Percentiles rank a stretch among this genome's conserved stretches.
phyloP scores from a whole-genome alignment of 345 rosid genomes.

The Raphanus raphanistrum region DNA sequence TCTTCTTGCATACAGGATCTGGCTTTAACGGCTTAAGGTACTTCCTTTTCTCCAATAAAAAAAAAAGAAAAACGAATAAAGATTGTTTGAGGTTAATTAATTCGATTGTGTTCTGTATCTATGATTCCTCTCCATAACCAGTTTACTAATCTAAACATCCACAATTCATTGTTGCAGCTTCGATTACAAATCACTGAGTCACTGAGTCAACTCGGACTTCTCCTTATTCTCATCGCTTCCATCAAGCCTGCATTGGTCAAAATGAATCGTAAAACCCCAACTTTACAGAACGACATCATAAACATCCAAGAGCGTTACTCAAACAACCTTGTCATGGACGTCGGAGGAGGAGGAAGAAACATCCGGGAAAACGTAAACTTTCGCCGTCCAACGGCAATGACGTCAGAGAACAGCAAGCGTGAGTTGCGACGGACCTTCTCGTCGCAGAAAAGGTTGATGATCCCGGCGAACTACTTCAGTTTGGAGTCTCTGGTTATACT shows the following conservation, averaged over 20 bases:
- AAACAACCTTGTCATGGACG: conserved; percentile 18
- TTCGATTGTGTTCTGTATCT: not conserved
- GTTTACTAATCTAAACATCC: conserved; percentile 1
- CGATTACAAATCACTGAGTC: not conserved
- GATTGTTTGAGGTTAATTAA: conserved; percentile 11
- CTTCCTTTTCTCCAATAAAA: not conserved
- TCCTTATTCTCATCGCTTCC: not conserved
- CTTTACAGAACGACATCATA: conserved; percentile 9
- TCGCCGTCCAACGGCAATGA: not conserved
- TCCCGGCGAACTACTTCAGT: conserved; percentile 53
- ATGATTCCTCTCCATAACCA: not conserved
- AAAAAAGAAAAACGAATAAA: not conserved
- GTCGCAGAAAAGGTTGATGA: conserved; percentile 42
- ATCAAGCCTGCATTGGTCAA: conserved; percentile 26
- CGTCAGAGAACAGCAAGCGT: conserved; percentile 32
- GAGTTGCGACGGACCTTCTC: conserved; percentile 29
- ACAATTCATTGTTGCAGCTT: not conserved
- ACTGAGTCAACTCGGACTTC: conserved; percentile 17
- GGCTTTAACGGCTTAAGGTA: conserved; percentile 7
- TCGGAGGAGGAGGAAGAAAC: not conserved
- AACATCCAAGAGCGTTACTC: conserved; percentile 6
- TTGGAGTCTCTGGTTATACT: conserved; percentile 58
- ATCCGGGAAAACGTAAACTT: conserved; percentile 15
- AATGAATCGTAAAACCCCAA: conserved; percentile 27
- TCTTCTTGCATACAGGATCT: not conserved